Base-by-base conservation (phyloP, 2,329 filamentous ascomycete genomes). In the Hypoxylon rubiginosum region DNA sequence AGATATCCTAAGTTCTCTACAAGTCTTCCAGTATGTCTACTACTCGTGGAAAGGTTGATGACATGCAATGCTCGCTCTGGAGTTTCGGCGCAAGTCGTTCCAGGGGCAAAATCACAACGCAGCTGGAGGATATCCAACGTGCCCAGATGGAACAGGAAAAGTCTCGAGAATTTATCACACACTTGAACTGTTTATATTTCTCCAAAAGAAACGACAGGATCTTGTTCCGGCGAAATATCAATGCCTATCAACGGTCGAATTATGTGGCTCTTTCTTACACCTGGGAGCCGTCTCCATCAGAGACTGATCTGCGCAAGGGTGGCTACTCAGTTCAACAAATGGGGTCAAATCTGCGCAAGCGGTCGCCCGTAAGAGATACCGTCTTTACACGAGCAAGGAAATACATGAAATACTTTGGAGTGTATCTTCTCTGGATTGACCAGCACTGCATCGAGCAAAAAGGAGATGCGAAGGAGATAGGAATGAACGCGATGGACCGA, bases 401-500 rank as follows among this genome's bases (percentile, higher is more conserved):
- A 4, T 77, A 77, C 17, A 77, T 76, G 75, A 21, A 58, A 28
- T 57, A 67, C 3, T 34, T 43, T 1, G 15, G 62, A 0, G 62
- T 77, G 8, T 24, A 58, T 0, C 52, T 71, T n/a, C 46, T 78
- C 2, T 78, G 75, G 75, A 76, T 78, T 2, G 76, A 78, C 48
- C 58, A 60, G 0, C 73, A 76, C 50, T 73, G 75, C 19, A 75
- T 76, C 13, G 65, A 63, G 0, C 74, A 76, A 56, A 64, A 69
- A 24, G 75, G 73, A 56, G 60, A 58, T n/a, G 41, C 73, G 45
- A 77, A 77, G 45, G 62, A 66, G 7, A 58, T 73, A 6, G 76
- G 71, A 2, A 32, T 79, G 2, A 72, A 74, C 53, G 71, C 73
- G 0, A 79, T 79, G 77, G 76, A 79, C 5, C 70, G 75, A 2